These are phyloP conservation scores for Cucurbita ficifolia DNA, from an alignment of 306 rosid species.

Conservation along the genomic window DNA sequence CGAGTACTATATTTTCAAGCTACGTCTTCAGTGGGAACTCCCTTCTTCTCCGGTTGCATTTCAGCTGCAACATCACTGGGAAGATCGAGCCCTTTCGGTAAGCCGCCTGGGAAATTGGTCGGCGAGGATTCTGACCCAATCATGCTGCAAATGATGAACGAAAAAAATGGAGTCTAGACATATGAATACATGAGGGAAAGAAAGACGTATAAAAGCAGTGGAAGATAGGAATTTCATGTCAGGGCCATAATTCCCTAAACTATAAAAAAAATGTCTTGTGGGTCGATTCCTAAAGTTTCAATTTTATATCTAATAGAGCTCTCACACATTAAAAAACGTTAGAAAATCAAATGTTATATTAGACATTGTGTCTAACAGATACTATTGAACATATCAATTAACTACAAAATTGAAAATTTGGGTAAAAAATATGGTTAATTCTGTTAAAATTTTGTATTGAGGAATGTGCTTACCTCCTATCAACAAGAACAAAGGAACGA, in stretches of 20 bases:
- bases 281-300: too few species aligned
- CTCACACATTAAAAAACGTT: too few species aligned
- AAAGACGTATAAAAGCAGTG: too few species aligned
- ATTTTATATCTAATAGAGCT: too few species aligned
- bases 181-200: neutral
- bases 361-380: too few species aligned
- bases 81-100: constrained; percentile 62
- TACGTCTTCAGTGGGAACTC: constrained; percentile 13
- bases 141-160: constrained; percentile 28
- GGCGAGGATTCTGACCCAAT: constrained; percentile 41
- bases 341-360: too few species aligned
- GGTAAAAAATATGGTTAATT: too few species aligned
- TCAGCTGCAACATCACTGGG: constrained; percentile 58
- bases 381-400: too few species aligned
- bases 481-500: constrained; percentile 65
- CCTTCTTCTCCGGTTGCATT: constrained; percentile 28
- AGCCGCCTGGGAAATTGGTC: constrained; percentile 62
- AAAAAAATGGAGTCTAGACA: neutral
- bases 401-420: too few species aligned
- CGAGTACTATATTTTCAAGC: neutral
- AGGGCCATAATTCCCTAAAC: too few species aligned
- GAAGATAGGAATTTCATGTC: too few species aligned
- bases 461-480: constrained; percentile 48
- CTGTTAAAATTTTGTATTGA: neutral
- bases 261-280: too few species aligned